Conservation (phyloP, 2,329 filamentous ascomycete genomes). For the Chaetoscypha palmicola region DNA sequence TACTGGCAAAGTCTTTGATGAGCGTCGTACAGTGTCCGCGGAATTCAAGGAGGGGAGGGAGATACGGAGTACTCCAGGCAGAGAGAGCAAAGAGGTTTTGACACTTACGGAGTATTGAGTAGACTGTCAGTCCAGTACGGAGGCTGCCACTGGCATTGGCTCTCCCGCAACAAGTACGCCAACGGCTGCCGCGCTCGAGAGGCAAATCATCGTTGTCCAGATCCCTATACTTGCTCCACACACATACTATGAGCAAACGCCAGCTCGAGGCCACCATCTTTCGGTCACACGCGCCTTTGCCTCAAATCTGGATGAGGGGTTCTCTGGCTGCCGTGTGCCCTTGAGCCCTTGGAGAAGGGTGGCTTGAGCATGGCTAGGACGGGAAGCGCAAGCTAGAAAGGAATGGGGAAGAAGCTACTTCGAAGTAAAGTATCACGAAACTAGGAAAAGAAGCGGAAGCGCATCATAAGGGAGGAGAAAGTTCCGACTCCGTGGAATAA, state of each 20-base stretch:
- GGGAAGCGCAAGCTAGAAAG: not conserved
- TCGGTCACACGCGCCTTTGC: slow-evolving; percentile 1
- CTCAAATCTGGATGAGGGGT: not conserved
- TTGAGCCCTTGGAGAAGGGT: not conserved
- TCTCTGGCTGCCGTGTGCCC: not conserved
- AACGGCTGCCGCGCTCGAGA: not conserved
- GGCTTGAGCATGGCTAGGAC: not conserved
- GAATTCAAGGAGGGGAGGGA: not conserved
- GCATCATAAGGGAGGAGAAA: too few species aligned
- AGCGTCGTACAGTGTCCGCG: too few species aligned
- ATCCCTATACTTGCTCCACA: not conserved
- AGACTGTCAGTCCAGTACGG: not conserved
- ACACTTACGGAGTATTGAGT: not conserved
- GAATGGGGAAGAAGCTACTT: too few species aligned
- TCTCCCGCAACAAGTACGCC: not conserved
- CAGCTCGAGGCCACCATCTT: not conserved
- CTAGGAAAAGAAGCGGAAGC: too few species aligned
- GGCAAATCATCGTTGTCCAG: not conserved
- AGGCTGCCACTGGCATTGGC: not conserved
- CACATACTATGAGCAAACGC: not conserved
- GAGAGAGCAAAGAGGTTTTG: too few species aligned
- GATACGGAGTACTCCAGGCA: not conserved
- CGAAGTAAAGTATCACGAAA: too few species aligned
- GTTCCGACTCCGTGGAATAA: too few species aligned
- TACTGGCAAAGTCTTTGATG: too few species aligned